Evolutionary conservation across 345 rosid species (phyloP), one percentile per base, ranked within the genome.

Genomic region (Schrenkiella parvula): DNA sequence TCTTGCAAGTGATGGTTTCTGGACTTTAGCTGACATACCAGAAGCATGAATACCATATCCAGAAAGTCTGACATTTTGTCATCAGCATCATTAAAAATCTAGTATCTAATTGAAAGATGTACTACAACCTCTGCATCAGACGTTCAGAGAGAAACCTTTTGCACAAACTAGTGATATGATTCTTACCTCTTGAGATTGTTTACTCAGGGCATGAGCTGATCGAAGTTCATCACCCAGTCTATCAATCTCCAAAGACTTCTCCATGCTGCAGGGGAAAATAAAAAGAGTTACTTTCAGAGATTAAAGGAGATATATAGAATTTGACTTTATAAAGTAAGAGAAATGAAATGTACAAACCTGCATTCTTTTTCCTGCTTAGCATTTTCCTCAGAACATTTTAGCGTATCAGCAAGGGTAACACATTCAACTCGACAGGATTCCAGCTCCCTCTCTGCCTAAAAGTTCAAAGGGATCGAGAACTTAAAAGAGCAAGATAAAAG

Each of bases 351-450:
- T 26, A 78, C 78, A 58, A 80, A 92, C 98, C 98, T 88, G 90
- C 77, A 42, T 31, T 78, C 67, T 73, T 74, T 83, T 83, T 80
- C 87, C 74, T 28, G 43, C 75, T 77, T 80, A 10, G 55, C 77
- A 66, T 70, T 79, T 72, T 83, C 87, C 74, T 85, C 88, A 6
- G 43, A 73, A 58, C 63, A 61, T 35, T 74, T 19, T 58, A 90
- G 70, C 70, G 44, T 74, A 75, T 86, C 90, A 54, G 71, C 71
- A 37, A 92, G 83, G 21, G 46, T 65, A 10, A 76, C 23, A 67
- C 88, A 88, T 76, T 87, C 91, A 73, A 82, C 78, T 79, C 72
- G 79, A 64, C 80, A 87, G 63, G 76, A 80, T 70, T 85, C 80
- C 28, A 92, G 82, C 69, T 88, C 84, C 42, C 67, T 79, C 75